These are phyloP conservation scores for Vigna radiata DNA, from an alignment of 306 rosid species.

Conservation along the genomic window DNA sequence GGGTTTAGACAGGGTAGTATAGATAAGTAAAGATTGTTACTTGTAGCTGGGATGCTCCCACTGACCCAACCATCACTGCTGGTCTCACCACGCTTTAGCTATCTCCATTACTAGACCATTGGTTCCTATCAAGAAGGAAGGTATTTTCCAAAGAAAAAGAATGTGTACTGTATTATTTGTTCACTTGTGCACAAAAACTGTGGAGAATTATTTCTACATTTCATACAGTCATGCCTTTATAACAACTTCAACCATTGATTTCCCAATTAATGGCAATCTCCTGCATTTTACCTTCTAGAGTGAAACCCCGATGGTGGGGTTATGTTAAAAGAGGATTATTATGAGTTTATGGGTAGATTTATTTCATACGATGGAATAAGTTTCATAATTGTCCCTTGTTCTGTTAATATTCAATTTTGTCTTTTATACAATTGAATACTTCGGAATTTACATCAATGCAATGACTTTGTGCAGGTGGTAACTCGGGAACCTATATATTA, in stretches of 20 bases:
- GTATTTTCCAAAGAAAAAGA: neutral
- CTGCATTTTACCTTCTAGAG: neutral
- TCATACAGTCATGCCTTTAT: no score
- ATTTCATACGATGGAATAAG: no score
- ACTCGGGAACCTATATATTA: constrained; percentile 80
- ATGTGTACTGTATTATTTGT: no score
- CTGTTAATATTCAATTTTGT: neutral
- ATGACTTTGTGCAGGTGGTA: constrained; percentile 70
- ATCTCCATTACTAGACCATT: neutral
- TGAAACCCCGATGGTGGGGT: neutral
- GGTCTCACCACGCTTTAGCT: neutral
- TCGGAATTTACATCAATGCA: constrained; percentile 22
- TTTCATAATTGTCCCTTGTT: no score
- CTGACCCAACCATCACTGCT: no score
- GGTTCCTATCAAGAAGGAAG: neutral
- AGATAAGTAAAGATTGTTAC: no score
- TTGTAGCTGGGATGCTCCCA: no score
- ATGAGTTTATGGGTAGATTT: constrained; percentile 1
- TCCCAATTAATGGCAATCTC: no score
- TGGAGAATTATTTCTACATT: no score
- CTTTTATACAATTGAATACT: constrained; percentile 8
- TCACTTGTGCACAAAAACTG: no score
- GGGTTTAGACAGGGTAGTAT: neutral
- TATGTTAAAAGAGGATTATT: neutral
- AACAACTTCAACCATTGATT: no score